Percentiles rank a stretch among this genome's conserved stretches.
phyloP scores from a whole-genome alignment of 371 early-diverging fungal genomes.

The Zopfochytrium polystomum region DNA sequence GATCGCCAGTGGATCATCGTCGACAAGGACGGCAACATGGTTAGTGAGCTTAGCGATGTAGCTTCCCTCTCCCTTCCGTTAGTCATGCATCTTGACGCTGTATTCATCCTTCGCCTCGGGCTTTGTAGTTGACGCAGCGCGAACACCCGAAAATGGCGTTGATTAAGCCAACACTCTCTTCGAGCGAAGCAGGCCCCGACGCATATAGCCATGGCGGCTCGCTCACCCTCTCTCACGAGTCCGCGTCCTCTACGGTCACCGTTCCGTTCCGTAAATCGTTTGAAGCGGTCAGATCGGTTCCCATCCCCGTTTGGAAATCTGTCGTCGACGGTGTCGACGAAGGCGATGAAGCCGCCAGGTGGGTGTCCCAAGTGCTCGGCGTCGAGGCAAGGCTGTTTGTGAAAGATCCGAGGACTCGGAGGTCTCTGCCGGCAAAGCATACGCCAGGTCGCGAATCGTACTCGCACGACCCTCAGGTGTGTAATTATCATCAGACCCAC shows the following conservation, averaged over 20 bases:
- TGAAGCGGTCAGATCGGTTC: background rate
- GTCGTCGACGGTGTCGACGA: slow-evolving; percentile 32
- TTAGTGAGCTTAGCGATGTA: too few relatives aligned
- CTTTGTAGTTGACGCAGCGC: slow-evolving; percentile 27
- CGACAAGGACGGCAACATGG: slow-evolving; percentile 14
- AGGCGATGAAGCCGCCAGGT: slow-evolving; percentile 37
- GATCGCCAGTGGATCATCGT: slow-evolving; percentile 43
- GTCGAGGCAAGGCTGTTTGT: slow-evolving; percentile 24
- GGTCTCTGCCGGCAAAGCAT: slow-evolving; percentile 18
- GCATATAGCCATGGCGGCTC: slow-evolving; percentile 24
- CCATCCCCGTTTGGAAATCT: slow-evolving; percentile 29
- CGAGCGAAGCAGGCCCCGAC: slow-evolving; percentile 3
- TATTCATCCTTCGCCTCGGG: background rate
- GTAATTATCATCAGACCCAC: background rate
- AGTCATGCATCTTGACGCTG: background rate
- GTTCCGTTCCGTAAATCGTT: background rate
- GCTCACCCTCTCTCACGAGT: slow-evolving; percentile 14
- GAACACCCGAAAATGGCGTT: slow-evolving; percentile 28
- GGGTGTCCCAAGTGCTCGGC: slow-evolving; percentile 35
- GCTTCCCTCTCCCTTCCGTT: background rate
- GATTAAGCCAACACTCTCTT: slow-evolving; percentile 18
- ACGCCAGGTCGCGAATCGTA: slow-evolving; percentile 17
- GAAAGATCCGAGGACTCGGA: slow-evolving; percentile 24
- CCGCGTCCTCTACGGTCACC: background rate
- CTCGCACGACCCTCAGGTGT: background rate